Conservation (phyloP, 257 asterid genomes). For the Primulina tabacum region DNA sequence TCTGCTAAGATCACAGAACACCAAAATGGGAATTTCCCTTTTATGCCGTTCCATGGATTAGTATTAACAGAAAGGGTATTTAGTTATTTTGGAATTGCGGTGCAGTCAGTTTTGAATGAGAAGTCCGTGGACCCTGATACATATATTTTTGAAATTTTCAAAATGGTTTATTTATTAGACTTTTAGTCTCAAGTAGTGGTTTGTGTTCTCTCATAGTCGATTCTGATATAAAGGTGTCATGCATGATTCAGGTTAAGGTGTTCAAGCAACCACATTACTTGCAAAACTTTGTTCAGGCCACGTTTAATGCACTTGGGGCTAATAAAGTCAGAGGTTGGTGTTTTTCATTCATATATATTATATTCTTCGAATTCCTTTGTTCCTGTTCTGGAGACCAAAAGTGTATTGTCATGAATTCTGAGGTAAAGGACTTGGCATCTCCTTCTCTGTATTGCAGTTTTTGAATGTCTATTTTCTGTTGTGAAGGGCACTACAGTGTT, state of each 20-base stretch:
- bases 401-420: not conserved
- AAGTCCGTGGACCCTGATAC: not conserved
- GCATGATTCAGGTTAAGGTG: slow-evolving; percentile 77
- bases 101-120: not conserved
- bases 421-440: not conserved
- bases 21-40: not conserved
- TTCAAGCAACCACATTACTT: slow-evolving; percentile 83
- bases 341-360: slow-evolving; percentile 15
- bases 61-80: no score
- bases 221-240: slow-evolving; percentile 29
- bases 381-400: slow-evolving; percentile 10
- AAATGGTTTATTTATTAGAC: slow-evolving; percentile 1
- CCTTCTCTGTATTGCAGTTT: not conserved
- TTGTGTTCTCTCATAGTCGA: slow-evolving; percentile 8
- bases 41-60: not conserved
- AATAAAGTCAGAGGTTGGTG: slow-evolving; percentile 69
- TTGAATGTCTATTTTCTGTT: not conserved
- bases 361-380: slow-evolving; percentile 4
- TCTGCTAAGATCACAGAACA: not conserved
- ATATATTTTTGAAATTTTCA: slow-evolving; percentile 4
- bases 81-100: no score
- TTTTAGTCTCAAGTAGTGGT: not conserved
- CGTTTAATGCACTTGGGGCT: slow-evolving; percentile 87
- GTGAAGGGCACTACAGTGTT: not conserved
- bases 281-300: slow-evolving; percentile 83